Conservation (phyloP, 2,329 filamentous ascomycete genomes). For the Penicillium fuscoglaucum region DNA sequence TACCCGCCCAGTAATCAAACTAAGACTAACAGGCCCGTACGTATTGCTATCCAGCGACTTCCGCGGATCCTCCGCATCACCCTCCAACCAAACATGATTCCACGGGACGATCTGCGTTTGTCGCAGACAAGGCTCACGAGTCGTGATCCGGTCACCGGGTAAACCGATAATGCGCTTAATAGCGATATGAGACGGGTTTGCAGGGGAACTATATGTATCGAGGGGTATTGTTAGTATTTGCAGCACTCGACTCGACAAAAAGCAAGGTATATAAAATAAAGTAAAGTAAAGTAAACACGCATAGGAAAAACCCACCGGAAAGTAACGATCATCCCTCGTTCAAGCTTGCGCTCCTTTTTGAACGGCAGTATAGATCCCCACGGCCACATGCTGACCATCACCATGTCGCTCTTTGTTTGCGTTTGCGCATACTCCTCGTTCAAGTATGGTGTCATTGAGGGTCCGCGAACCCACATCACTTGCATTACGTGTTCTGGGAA, state of each 20-base stretch:
- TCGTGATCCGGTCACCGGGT: slow-evolving; percentile 73
- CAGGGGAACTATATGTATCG: slow-evolving; percentile 62
- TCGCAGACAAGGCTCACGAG: slow-evolving; percentile 61
- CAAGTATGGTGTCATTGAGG: slow-evolving; percentile 75
- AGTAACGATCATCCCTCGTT: slow-evolving; percentile 73
- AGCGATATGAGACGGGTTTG: slow-evolving; percentile 65
- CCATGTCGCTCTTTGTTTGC: slow-evolving; percentile 42
- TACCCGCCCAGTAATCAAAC: slow-evolving; percentile 72
- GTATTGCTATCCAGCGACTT: slow-evolving; percentile 81
- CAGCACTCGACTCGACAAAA: too few relatives aligned
- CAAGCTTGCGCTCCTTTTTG: slow-evolving; percentile 54
- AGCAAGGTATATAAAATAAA: not conserved
- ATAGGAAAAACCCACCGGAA: slow-evolving; percentile 45
- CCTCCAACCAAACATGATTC: slow-evolving; percentile 93
- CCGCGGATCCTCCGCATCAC: slow-evolving; percentile 69
- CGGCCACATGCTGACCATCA: slow-evolving; percentile 45
- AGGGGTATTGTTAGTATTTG: not conserved
- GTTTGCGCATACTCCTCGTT: slow-evolving; percentile 62
- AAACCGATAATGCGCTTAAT: slow-evolving; percentile 84
- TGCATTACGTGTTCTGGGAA: slow-evolving; percentile 44
- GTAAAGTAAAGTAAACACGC: not conserved
- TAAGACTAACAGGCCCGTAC: slow-evolving; percentile 79
- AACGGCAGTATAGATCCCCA: slow-evolving; percentile 55
- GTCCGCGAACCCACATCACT: slow-evolving; percentile 46
- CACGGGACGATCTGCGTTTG: slow-evolving; percentile 63